phyloP scores from a whole-genome alignment of 1,284 basidiomycete genomes.

The Ustilago xerochloae region DNA sequence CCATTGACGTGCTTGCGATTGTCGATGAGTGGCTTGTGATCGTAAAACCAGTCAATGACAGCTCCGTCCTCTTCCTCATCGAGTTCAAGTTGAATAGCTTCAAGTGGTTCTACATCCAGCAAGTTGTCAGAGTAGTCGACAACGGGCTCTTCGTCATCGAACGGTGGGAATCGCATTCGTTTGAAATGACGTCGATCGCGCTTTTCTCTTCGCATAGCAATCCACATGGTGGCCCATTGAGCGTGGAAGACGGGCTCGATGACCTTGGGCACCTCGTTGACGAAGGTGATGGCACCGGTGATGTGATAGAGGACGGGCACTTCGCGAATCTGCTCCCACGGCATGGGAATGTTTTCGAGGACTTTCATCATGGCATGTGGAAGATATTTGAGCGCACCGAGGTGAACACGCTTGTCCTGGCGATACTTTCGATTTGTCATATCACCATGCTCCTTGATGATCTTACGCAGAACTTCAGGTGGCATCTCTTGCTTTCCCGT shows the following conservation, averaged over 20 bases:
- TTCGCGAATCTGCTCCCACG: constrained; percentile 79
- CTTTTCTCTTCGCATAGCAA: constrained; percentile 99
- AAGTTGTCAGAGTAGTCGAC: constrained; percentile 81
- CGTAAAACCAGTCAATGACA: constrained; percentile 99
- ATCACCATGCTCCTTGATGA: constrained; percentile 69
- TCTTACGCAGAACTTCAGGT: constrained; percentile 77
- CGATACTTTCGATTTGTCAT: constrained; percentile 76
- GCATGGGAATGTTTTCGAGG: constrained; percentile 97
- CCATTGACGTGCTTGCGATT: constrained; percentile 84
- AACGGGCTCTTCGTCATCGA: constrained; percentile 93
- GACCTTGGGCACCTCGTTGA: constrained; percentile 96
- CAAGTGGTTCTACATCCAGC: constrained; percentile 95
- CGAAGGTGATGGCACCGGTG: constrained; percentile 99
- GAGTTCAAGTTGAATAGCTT: constrained; percentile 96
- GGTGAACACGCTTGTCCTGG: constrained; percentile 98
- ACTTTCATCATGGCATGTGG: constrained; percentile 99
- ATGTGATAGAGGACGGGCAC: constrained; percentile 74
- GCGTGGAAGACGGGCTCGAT: constrained; percentile 98
- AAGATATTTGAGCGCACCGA: constrained; percentile 97
- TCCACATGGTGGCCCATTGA: constrained; percentile 99
- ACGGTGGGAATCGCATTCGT: constrained; percentile 99
- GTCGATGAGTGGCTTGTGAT: constrained; percentile 91
- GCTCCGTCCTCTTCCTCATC: constrained; percentile 92
- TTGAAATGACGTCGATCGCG: constrained; percentile 99
- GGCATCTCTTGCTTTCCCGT: constrained; percentile 83